These are phyloP conservation scores for Aspergillus nanangensis DNA, from an alignment of 495 filamentous ascomycete genomes.

Conservation along the genomic window DNA sequence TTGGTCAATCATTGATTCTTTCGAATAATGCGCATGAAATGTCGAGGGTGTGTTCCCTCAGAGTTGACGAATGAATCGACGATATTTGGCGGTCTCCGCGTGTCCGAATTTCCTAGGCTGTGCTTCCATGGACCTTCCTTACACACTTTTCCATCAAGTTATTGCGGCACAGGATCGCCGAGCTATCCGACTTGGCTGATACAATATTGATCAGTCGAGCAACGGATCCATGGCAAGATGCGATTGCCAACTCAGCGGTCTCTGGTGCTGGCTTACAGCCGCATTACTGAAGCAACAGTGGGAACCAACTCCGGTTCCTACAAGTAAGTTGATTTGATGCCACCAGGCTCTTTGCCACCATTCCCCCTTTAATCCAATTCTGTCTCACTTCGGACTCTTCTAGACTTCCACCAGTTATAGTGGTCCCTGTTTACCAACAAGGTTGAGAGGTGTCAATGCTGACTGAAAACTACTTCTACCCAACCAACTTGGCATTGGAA, in stretches of 20 bases:
- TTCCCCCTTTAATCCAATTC: slow-evolving; percentile 21
- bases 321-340: slow-evolving; percentile 20
- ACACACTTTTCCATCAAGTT: slow-evolving; percentile 3
- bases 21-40: slow-evolving; percentile 5
- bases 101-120: slow-evolving; percentile 14
- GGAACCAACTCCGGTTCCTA: slow-evolving; percentile 12
- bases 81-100: slow-evolving; percentile 12
- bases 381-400: slow-evolving; percentile 4
- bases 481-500: neutral
- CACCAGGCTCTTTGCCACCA: slow-evolving; percentile 30
- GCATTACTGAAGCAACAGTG: slow-evolving; percentile 18
- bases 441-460: neutral
- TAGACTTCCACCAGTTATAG: neutral
- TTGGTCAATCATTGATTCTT: slow-evolving; percentile 14
- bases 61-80: slow-evolving; percentile 14
- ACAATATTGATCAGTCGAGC: slow-evolving; percentile 12
- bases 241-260: slow-evolving; percentile 36
- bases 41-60: slow-evolving; percentile 3
- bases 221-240: slow-evolving; percentile 27
- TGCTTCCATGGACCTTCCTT: slow-evolving; percentile 7
- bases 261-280: slow-evolving; percentile 20
- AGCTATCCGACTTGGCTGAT: slow-evolving; percentile 18
- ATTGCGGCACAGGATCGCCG: slow-evolving; percentile 24
- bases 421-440: neutral
- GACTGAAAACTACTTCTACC: neutral